Conservation (phyloP, 345 rosid species). For the Isatis tinctoria region DNA sequence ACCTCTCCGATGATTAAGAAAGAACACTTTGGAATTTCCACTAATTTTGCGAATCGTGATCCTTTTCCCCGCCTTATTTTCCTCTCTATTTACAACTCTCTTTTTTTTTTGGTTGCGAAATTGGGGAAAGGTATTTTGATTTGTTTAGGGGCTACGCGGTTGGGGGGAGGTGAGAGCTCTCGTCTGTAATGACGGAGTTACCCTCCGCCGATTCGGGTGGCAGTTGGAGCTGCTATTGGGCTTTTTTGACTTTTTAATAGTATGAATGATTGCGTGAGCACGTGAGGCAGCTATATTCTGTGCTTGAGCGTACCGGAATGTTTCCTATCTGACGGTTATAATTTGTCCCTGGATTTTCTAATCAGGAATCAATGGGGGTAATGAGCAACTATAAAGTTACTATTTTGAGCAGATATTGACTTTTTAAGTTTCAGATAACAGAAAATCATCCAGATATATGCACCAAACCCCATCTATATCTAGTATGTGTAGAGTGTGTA, state of each 20-base stretch:
- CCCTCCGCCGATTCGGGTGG: conserved; percentile 25
- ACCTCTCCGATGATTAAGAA: conserved; percentile 26
- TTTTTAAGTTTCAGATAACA: neutral
- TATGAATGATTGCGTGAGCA: conserved; percentile 19
- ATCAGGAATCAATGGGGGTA: neutral
- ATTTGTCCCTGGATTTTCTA: neutral
- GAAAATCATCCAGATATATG: neutral
- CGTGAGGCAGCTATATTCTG: conserved; percentile 14
- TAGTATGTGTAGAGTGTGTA: no score
- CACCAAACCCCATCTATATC: neutral
- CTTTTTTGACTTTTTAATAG: conserved; percentile 14
- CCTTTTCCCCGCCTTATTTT: conserved; percentile 27
- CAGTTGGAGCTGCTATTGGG: conserved; percentile 27
- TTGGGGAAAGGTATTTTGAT: conserved; percentile 15
- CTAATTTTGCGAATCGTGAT: conserved; percentile 11
- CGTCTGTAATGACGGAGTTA: neutral
- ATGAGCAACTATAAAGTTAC: neutral
- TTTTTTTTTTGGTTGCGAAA: neutral
- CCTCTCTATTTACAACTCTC: conserved; percentile 23
- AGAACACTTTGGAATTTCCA: neutral
- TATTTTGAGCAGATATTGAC: neutral
- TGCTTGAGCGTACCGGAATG: neutral
- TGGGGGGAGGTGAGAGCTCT: neutral
- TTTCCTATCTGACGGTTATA: conserved; percentile 3
- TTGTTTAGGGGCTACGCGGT: conserved; percentile 13